A percentile compares a stretch with the other conserved stretches of the same genome.
Conservation (phyloP, 352 stramenopile genomes). For the Phytophthora macrochlamydospora region DNA sequence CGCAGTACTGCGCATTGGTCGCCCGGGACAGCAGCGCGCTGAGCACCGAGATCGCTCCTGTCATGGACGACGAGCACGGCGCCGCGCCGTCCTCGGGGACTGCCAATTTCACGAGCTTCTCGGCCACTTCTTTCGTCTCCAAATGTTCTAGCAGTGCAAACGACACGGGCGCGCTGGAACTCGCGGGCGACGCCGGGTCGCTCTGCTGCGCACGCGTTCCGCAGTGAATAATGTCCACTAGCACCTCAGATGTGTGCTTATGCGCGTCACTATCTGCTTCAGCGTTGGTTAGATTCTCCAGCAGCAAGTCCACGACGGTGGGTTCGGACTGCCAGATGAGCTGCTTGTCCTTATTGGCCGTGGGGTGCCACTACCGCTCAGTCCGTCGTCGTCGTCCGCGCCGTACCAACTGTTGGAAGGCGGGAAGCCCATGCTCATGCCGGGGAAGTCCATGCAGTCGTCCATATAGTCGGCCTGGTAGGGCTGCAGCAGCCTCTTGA, state of each 20-base stretch:
- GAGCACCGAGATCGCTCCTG: conserved; percentile 74
- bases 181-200: conserved; percentile 66
- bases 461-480: conserved; percentile 88
- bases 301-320: conserved; percentile 68
- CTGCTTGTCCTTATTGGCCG: conserved; percentile 64
- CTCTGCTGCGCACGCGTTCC: conserved; percentile 76
- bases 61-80: conserved; percentile 78
- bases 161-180: conserved; percentile 54
- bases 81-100: conserved; percentile 39
- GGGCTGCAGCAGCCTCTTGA: conserved; percentile 84
- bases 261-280: conserved; percentile 77
- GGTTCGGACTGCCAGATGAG: conserved; percentile 80
- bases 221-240: conserved; percentile 88
- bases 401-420: conserved; percentile 80
- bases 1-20: conserved; percentile 78
- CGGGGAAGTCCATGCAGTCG: conserved; percentile 86
- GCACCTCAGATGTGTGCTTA: conserved; percentile 83
- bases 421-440: conserved; percentile 76
- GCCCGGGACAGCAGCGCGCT: conserved; percentile 78
- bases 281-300: conserved; percentile 52
- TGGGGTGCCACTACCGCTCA: conserved; percentile 57
- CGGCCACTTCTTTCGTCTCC: conserved; percentile 73
- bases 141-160: conserved; percentile 81
- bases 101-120: conserved; percentile 68
- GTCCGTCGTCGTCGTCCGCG: conserved; percentile 74